Base-by-base conservation (phyloP, 2,329 filamentous ascomycete genomes). In the Albifimbria verrucaria region DNA sequence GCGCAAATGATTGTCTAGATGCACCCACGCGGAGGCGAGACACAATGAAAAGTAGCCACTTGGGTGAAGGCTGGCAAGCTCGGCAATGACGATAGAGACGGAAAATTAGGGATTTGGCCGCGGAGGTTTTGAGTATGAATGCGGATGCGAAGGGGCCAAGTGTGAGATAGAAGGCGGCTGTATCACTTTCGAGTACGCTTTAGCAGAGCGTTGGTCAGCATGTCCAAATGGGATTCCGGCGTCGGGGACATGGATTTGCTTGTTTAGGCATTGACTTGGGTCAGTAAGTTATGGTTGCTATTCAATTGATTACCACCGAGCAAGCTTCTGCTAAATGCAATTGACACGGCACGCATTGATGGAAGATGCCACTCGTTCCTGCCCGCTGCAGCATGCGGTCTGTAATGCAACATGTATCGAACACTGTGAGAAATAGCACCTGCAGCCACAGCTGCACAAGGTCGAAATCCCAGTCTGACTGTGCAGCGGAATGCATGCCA, bases 1-100 rank as follows among this genome's bases (percentile, higher is more conserved):
- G 94, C 92, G 57, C 92, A 97, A 78, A 97, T 97, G 93, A 97
- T 97, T 74, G 92, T 97, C 67, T 96, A 79, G 77, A 62, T 52
- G 26, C 17, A 32, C 36, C n/a, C n/a, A n/a, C n/a, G n/a, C n/a
- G n/a, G n/a, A n/a, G n/a, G n/a, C n/a, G n/a, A n/a, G n/a, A n/a
- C n/a, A n/a, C n/a, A n/a, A n/a, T n/a, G n/a, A n/a, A n/a, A n/a
- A n/a, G n/a, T n/a, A n/a, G n/a, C n/a, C n/a, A n/a, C n/a, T n/a
- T n/a, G n/a, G n/a, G n/a, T n/a, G n/a, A n/a, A n/a, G n/a, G n/a
- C n/a, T n/a, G n/a, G n/a, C n/a, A n/a, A n/a, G n/a, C n/a, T n/a
- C n/a, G n/a, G n/a, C n/a, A n/a, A n/a, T n/a, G n/a, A n/a, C n/a
- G n/a, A n/a, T n/a, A n/a, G n/a, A n/a, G n/a, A n/a, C n/a, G n/a